A percentile compares a stretch with the other conserved stretches of the same genome.
Conservation (phyloP, 2,329 filamentous ascomycete genomes). For the Neonectria hederae region DNA sequence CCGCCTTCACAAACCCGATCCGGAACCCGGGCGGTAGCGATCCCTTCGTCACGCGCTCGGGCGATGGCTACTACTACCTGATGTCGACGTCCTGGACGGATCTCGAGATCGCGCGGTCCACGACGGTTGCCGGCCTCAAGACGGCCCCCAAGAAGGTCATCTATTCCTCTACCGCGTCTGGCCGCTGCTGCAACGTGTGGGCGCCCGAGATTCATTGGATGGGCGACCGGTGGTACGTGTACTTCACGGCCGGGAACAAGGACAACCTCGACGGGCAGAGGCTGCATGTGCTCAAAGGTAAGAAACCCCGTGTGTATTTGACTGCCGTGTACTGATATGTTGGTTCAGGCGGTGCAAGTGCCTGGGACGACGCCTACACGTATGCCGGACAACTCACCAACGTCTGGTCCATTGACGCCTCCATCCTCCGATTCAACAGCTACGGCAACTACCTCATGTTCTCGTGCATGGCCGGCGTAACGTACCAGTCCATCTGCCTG, state of each 20-base stretch:
- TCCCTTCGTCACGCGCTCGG: conserved; percentile 59
- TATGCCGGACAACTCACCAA: conserved; percentile 57
- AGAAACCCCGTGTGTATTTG: conserved; percentile 1
- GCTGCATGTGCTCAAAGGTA: conserved; percentile 61
- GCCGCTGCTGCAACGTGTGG: conserved; percentile 64
- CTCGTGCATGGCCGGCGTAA: conserved; percentile 57
- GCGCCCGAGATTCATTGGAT: conserved; percentile 64
- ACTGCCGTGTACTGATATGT: not conserved
- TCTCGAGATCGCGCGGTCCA: conserved; percentile 61
- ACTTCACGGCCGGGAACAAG: conserved; percentile 60
- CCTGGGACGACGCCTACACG: conserved; percentile 57
- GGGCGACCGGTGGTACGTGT: conserved; percentile 59
- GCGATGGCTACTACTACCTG: conserved; percentile 62
- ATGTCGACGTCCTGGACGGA: conserved; percentile 64
- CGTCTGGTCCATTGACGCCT: conserved; percentile 62
- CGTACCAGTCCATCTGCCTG: conserved; percentile 49
- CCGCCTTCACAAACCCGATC: conserved; percentile 61
- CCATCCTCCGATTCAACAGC: conserved; percentile 57
- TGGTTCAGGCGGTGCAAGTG: conserved; percentile 55
- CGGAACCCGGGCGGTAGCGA: conserved; percentile 60
- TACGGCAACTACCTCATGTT: conserved; percentile 60
- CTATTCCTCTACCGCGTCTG: conserved; percentile 57
- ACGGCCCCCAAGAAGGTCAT: conserved; percentile 59
- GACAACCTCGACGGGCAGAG: conserved; percentile 59
- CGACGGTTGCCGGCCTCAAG: conserved; percentile 62